These are phyloP conservation scores for Mortierella sp. DNA, from an alignment of 371 early-diverging fungal genomes.

Conservation along the genomic window DNA sequence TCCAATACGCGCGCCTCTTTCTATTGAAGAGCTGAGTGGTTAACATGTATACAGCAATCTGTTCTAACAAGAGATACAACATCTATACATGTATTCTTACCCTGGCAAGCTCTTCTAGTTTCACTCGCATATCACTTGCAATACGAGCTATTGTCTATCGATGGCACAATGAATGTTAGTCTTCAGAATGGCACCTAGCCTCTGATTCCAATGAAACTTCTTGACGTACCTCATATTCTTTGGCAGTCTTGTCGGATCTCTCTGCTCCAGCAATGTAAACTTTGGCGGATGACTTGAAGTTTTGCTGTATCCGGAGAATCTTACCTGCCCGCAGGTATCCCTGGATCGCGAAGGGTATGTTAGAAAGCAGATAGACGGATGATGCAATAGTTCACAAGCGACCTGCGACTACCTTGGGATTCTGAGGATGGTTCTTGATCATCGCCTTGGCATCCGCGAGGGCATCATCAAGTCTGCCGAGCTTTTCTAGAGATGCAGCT, in stretches of 20 bases:
- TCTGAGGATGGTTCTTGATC: conserved; percentile 28
- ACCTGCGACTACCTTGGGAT: conserved; percentile 29
- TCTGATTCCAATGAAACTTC: not conserved
- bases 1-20: conserved; percentile 33
- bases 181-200: not conserved
- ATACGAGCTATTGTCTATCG: conserved; percentile 27
- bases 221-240: conserved; percentile 34
- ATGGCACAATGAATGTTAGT: too few species aligned
- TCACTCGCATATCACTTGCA: conserved; percentile 19
- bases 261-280: conserved; percentile 38
- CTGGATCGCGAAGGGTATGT: conserved; percentile 7
- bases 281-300: conserved; percentile 22
- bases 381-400: too few species aligned
- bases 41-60: not conserved
- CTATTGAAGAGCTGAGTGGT: not conserved
- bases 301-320: conserved; percentile 32
- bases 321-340: conserved; percentile 47
- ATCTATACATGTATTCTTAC: conserved; percentile 7
- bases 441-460: conserved; percentile 36
- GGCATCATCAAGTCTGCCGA: conserved; percentile 24
- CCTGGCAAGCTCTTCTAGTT: conserved; percentile 27
- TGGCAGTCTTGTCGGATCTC: conserved; percentile 21
- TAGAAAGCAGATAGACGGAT: not conserved
- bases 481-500: conserved; percentile 35
- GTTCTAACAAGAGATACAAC: too few species aligned